Evolutionary conservation across 768 basidiomycete species (phyloP), one percentile per base, ranked within the genome.

Genomic region (Kwoniella europaea): DNA sequence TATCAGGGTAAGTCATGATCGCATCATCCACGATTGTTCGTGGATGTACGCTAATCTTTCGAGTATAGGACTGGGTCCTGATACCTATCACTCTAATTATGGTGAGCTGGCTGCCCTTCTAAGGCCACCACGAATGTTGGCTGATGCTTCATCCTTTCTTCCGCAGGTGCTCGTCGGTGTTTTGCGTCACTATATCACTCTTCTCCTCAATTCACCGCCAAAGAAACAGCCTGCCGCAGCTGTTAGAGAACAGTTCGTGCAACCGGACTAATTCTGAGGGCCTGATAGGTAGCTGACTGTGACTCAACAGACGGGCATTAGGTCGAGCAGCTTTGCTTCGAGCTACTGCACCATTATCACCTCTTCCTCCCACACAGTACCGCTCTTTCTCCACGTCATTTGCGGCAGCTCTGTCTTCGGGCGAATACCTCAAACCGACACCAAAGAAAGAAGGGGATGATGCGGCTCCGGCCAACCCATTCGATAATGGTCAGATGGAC

Each of bases 51-150:
- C 62, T 71, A 44, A 71, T 20, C 4, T 53, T 7, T 13, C 20
- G 22, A 44, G 2, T 15, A 10, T 65, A 84, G 84, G 82, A 84
- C 66, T 84, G 84, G 85, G 85, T 98, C 55, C 85, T 98, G 69
- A 94, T 98, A 85, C 95, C 95, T 64, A 97, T 98, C 85, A 98
- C 94, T 63, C 86, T 97, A 72, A 94, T 98, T 82, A 97, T 97
- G 94, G 95, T 93, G 73, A 77, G 75, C 54, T 52, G 1, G 65
- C 44, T 18, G 18, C 27, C 27, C 2, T 0, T 55, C 53, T 6
- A 7, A 35, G 35, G 35, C 6, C 35, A 6, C 6, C 35, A 6
- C 35, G 35, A 1, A 35, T 9, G 4, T 35, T 6, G 1, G 35
- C 35, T 35, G 35, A 35, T 35, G 35, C 5, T 35, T 35, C 35